A percentile compares a stretch with the other conserved stretches of the same genome.
phyloP scores from a whole-genome alignment of 2,329 filamentous ascomycete genomes.

The Dendryphion nanum region DNA sequence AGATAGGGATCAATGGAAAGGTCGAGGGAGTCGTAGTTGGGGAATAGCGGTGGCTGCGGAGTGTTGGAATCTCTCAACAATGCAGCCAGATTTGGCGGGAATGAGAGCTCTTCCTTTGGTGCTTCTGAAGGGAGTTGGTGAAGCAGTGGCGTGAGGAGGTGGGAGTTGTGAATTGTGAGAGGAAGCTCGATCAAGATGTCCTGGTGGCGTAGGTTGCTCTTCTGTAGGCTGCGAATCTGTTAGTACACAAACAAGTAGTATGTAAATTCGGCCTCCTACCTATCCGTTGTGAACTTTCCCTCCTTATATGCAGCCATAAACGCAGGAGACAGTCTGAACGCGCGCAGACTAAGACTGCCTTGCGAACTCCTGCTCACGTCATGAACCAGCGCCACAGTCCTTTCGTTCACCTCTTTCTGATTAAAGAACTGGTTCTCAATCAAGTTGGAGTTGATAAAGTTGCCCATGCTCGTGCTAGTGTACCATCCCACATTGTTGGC shows the following conservation, averaged over 20 bases:
- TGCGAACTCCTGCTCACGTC: slow-evolving; percentile 94
- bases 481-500: slow-evolving; percentile 99
- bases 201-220: slow-evolving; percentile 88
- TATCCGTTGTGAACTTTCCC: slow-evolving; percentile 95
- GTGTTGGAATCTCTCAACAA: slow-evolving; percentile 64
- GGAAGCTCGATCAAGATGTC: slow-evolving; percentile 92
- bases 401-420: slow-evolving; percentile 87
- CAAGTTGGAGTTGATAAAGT: slow-evolving; percentile 91
- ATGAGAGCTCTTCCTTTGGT: slow-evolving; percentile 64
- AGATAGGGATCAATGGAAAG: slow-evolving; percentile 96
- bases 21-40: slow-evolving; percentile 86
- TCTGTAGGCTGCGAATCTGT: slow-evolving; percentile 69
- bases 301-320: slow-evolving; percentile 96
- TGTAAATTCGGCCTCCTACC: slow-evolving; percentile 56
- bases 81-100: slow-evolving; percentile 76
- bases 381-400: slow-evolving; percentile 85
- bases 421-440: slow-evolving; percentile 98
- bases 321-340: slow-evolving; percentile 81
- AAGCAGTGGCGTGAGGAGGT: slow-evolving; percentile 91
- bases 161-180: slow-evolving; percentile 90
- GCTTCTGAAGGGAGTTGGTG: slow-evolving; percentile 80
- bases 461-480: slow-evolving; percentile 97
- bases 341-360: slow-evolving; percentile 83
- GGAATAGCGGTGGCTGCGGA: slow-evolving; percentile 68
- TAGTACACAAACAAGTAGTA: not conserved